Evolutionary conservation across 1,284 basidiomycete genomes (phyloP), one percentile per base, ranked within the genome.

Genomic region (Retiboletus fuscus): DNA sequence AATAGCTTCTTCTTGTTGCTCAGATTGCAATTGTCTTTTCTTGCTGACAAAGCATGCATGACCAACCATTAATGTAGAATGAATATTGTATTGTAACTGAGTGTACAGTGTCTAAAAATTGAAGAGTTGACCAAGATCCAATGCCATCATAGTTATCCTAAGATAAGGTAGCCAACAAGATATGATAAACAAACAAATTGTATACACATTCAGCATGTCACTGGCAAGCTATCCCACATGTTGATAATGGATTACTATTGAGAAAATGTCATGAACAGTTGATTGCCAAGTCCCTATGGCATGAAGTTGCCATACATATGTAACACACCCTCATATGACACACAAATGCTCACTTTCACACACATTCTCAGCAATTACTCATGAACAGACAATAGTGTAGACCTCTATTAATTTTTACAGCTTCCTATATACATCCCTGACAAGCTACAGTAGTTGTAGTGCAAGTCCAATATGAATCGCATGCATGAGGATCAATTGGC

Each of bases 331-430:
- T 55, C 16, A 18, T 28, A 55, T 11, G 15, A 20, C 51, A 55
- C 15, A 28, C 26, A 55, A 55, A 55, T 55, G 51, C 18, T 55
- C 51, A 55, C 28, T 28, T 55, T 55, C 51, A 55, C 51, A n/a
- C 28, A 53, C 51, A 55, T 28, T 28, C 28, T 55, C 53, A 55
- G 26, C 26, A 30, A 55, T 55, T 55, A 55, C 53, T 55, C 53
- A 18, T 28, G 18, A 55, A 55, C 11, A 7, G 18, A 55, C 28
- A 55, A 30, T 47, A 10, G 22, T 55, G 26, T 55, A 55, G 53
- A 30, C 28, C 53, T 55, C 53, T 55, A 55, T 55, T 55, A 30
- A 30, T 55, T 55, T 55, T 55, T 13, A 30, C 22, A 28, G 28
- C 28, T 30, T 55, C 16, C 53, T 55, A 30, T 30, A 55, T 55